Base-by-base conservation (phyloP, 2,329 filamentous ascomycete species). In the Claviceps sp. region DNA sequence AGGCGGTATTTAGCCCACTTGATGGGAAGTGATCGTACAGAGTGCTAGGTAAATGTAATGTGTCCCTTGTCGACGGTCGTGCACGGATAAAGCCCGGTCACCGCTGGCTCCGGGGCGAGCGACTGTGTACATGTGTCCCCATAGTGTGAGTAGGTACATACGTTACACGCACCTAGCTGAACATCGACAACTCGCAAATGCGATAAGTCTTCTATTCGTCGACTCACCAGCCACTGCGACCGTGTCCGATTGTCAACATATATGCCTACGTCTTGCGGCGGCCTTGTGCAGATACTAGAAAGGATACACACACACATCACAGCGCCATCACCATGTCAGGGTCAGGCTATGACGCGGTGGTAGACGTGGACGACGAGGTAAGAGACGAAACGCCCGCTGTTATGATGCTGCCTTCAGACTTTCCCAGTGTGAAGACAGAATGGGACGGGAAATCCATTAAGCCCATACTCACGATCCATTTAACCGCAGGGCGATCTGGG, bases 341-440 rank as follows among this genome's bases (percentile, higher is more conserved):
- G 68, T 78, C 87, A 65, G 90, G 90, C 61, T 98, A 98, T 69
- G 93, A 98, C 74, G 93, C 95, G 56, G 91, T 98, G 59, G 93
- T 98, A 55, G 93, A 98, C 63, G 85, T 97, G 52, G 93, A 98
- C 67, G 88, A 93, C 63, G 93, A 97, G 79, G 89, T 95, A 65
- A 44, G 56, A 37, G 13, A 42, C 7, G 8, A 38, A 7, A 24
- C 20, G 34, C 44, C 43, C 24, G 18, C n/a, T 30, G 26, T 11
- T 1, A 14, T 24, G 16, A 38, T 22, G 7, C 4, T 20, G 2
- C 9, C 13, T 42, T n/a, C 8, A 8, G 48, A 24, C 11, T 26
- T 9, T 8, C 5, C 26, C 13, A 14, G 13, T 26, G 16, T 50
- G n/a, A 13, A 13, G n/a, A 11, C 13, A 9, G 7, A 13, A 8